Evolutionary conservation across 2,329 filamentous ascomycete species (phyloP).

Genomic region (Ceratocystis harringtonii): DNA sequence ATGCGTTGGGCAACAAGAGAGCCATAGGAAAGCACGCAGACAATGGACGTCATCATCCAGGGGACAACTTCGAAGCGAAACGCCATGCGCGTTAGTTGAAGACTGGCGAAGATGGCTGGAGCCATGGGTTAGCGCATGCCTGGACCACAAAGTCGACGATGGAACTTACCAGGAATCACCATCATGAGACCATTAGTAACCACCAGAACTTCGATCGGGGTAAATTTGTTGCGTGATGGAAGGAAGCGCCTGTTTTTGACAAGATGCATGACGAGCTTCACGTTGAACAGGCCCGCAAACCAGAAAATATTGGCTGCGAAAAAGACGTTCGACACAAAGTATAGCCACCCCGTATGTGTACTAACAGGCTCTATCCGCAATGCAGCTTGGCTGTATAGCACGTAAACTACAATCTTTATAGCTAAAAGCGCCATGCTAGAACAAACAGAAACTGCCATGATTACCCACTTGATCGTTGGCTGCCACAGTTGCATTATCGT

Average conservation of each 20-base stretch:
- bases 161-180: conserved; percentile 36
- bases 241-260: conserved; percentile 33
- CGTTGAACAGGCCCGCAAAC: conserved; percentile 42
- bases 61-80: conserved; percentile 35
- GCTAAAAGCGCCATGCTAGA: conserved; percentile 21
- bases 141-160: background rate
- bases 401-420: conserved; percentile 21
- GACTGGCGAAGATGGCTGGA: conserved; percentile 37
- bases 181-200: conserved; percentile 43
- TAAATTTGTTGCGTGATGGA: conserved; percentile 29
- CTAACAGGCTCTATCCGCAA: conserved; percentile 12
- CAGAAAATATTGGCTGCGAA: conserved; percentile 33
- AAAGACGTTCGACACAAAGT: conserved; percentile 26
- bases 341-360: conserved; percentile 23
- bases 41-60: conserved; percentile 34
- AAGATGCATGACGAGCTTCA: conserved; percentile 36
- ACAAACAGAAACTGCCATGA: conserved; percentile 20
- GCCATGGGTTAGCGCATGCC: background rate
- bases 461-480: conserved; percentile 23
- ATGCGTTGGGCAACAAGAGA: conserved; percentile 35
- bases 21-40: conserved; percentile 37
- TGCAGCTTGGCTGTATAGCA: conserved; percentile 20
- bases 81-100: conserved; percentile 25
- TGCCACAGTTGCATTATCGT: conserved; percentile 38
- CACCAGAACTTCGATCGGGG: conserved; percentile 39